Evolutionary conservation across 23 red algal genomes (phyloP).

Genomic region (Gracilaria domingensis): DNA sequence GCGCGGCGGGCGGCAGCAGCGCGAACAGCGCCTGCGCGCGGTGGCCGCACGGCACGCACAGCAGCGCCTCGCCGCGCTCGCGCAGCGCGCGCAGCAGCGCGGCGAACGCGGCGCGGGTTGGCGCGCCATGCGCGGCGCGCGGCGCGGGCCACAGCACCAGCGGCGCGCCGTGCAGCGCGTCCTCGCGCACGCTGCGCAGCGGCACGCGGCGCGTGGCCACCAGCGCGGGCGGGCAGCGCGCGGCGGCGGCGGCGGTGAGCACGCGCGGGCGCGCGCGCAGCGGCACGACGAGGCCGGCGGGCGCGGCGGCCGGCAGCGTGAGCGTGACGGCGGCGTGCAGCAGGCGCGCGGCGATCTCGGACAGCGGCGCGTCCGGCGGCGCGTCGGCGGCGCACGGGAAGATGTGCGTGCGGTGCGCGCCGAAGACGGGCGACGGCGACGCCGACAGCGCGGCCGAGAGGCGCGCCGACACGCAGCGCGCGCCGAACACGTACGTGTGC

Average conservation of each 20-base stretch:
- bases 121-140: background rate
- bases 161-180: conserved; percentile 20
- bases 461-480: background rate
- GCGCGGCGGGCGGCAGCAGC: background rate
- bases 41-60: background rate
- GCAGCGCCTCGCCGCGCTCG: background rate
- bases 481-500: conserved; percentile 17
- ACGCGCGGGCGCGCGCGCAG: background rate
- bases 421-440: background rate
- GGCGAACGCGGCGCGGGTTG: background rate
- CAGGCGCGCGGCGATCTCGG: conserved; percentile 1
- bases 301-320: background rate
- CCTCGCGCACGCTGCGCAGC: background rate
- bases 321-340: background rate
- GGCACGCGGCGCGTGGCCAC: conserved; percentile 12
- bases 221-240: background rate
- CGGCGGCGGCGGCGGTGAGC: background rate
- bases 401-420: background rate
- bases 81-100: background rate
- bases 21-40: conserved; percentile 3
- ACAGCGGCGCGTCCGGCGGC: background rate
- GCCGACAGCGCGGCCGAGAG: background rate
- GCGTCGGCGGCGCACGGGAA: conserved; percentile 25
- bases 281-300: background rate
- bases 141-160: background rate